Evolutionary conservation across 371 early-diverging fungal genomes (phyloP).

Genomic region (Actinomucor elegans): DNA sequence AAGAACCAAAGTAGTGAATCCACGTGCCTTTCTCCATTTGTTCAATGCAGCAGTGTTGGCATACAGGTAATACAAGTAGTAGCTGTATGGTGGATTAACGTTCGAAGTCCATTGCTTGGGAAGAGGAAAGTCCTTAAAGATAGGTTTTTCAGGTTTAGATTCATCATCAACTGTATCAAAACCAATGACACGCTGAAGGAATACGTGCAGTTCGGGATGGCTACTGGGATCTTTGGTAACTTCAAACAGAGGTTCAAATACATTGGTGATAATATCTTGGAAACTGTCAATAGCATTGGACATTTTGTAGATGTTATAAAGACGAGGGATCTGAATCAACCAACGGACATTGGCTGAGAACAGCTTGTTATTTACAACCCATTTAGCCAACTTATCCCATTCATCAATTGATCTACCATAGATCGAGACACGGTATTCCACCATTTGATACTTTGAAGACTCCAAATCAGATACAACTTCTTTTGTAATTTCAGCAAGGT

Average conservation of each 20-base stretch:
- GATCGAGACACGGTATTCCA: conserved; percentile 92
- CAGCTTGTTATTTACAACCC: conserved; percentile 91
- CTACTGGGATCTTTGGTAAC: conserved; percentile 83
- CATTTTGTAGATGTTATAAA: conserved; percentile 90
- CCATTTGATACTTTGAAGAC: conserved; percentile 94
- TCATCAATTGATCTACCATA: conserved; percentile 86
- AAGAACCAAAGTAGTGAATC: conserved; percentile 92
- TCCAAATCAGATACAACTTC: conserved; percentile 94
- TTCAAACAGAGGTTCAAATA: conserved; percentile 94
- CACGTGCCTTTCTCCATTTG: conserved; percentile 76
- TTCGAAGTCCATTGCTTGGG: conserved; percentile 81
- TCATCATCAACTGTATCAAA: conserved; percentile 99
- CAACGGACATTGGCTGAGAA: conserved; percentile 93
- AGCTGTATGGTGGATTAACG: conserved; percentile 95
- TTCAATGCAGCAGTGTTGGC: conserved; percentile 90
- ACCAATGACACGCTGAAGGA: conserved; percentile 94
- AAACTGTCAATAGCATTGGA: conserved; percentile 71
- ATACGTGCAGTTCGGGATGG: conserved; percentile 91
- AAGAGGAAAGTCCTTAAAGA: conserved; percentile 83
- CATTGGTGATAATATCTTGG: conserved; percentile 80
- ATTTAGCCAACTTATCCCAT: conserved; percentile 94
- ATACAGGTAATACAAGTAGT: conserved; percentile 96
- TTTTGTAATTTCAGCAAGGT: conserved; percentile 94
- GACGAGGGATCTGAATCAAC: conserved; percentile 95
- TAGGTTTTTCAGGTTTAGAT: conserved; percentile 86